Base-by-base conservation (phyloP, 2,329 filamentous ascomycete genomes). In the Polytolypa hystricis region DNA sequence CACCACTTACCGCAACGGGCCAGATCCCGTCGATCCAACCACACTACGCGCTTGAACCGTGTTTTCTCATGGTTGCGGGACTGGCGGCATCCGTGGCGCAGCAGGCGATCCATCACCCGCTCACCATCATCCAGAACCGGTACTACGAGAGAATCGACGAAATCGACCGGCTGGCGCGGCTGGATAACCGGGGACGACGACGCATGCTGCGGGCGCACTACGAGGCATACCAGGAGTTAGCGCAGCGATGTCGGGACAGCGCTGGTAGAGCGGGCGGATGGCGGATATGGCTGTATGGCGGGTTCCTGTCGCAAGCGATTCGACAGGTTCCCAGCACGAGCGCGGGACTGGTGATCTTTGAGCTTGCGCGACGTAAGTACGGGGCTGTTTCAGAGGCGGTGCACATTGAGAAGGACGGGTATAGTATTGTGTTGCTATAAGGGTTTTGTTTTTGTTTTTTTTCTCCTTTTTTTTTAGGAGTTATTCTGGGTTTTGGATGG, bases 341-440 rank as follows among this genome's bases (percentile, higher is more conserved):
- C 44, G 74, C 75, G 1, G 76, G 74, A 1, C 55, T 80, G 35
- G 73, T 80, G 38, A 75, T 78, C 3, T 80, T 80, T 46, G 76
- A 80, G 52, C 52, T 79, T 21, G 69, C 79, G 26, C 58, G 76
- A 35, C 60, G 75, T 34, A 76, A 74, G 51, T 79, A 78, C 51
- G 70, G 69, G 2, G 66, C 64, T 42, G 50, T 63, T 34, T 60
- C 62, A n/a, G 71, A 73, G 38, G 61, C 59, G 39, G 69, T 67
- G 43, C 68, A 62, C 54, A 77, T 74, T 27, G 56, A 64, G 25
- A 69, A 73, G 44, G 73, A 74, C 43, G 73, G 73, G n/a, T 76
- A 75, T 49, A 69, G 77, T 45, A 76, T 79, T 43, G 51, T 78
- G 30, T 51, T 79, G 40, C 60, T 61, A 20, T 73, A 50, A 60